A percentile compares a stretch with the other conserved stretches of the same genome.
phyloP scores from a whole-genome alignment of 1,284 basidiomycete species.

The Boletus semigastroideus region DNA sequence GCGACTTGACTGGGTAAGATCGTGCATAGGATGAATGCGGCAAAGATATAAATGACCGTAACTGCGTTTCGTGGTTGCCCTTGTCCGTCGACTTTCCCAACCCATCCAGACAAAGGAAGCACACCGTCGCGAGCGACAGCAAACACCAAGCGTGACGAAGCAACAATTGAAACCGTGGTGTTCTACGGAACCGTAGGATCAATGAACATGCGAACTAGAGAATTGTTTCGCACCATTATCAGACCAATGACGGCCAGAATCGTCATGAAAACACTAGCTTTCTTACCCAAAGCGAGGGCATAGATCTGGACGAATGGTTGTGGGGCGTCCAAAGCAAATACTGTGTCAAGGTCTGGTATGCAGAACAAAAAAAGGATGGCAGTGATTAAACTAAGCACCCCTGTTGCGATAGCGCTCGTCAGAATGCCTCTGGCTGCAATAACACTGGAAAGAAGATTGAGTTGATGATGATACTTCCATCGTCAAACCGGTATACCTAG shows the following conservation, averaged over 20 bases:
- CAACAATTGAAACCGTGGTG: no score
- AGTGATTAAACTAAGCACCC: conserved; percentile 70
- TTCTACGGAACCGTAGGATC: neutral
- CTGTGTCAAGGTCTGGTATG: conserved; percentile 70
- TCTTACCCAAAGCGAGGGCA: conserved; percentile 74
- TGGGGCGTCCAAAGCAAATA: conserved; percentile 74
- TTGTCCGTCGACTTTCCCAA: conserved; percentile 16
- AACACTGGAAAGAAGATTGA: conserved; percentile 44
- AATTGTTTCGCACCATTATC: conserved; percentile 55
- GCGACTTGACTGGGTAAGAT: conserved; percentile 55
- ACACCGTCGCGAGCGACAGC: no score
- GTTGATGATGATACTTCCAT: neutral
- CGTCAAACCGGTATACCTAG: conserved; percentile 47
- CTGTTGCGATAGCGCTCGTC: conserved; percentile 71
- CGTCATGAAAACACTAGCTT: conserved; percentile 81
- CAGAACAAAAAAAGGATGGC: conserved; percentile 85
- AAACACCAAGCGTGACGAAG: conserved; percentile 33
- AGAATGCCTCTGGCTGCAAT: conserved; percentile 80
- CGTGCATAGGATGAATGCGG: conserved; percentile 51
- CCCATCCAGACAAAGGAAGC: no score
- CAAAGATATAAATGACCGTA: conserved; percentile 20
- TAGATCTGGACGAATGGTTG: conserved; percentile 89
- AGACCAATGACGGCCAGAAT: conserved; percentile 75
- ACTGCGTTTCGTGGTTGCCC: conserved; percentile 32
- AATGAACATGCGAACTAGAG: neutral